Conservation (phyloP, 345 rosid species). For the Anacardium occidentale region DNA sequence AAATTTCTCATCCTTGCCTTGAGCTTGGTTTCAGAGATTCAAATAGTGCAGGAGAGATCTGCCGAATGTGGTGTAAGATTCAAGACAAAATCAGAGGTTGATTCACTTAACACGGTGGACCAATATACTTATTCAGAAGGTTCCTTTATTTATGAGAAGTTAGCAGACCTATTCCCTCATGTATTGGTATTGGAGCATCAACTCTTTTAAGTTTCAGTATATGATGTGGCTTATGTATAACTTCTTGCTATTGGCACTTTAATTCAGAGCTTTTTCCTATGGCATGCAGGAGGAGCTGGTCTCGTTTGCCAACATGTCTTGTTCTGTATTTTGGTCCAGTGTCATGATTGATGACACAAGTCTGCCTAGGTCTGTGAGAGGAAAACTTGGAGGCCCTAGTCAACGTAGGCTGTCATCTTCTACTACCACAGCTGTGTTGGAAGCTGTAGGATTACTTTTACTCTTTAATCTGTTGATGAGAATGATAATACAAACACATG, state of each 20-base stretch:
- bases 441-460: conserved; percentile 59
- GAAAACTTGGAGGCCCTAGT: conserved; percentile 97
- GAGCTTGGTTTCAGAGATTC: conserved; percentile 67
- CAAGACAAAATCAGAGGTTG: conserved; percentile 25
- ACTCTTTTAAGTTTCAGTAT: conserved; percentile 12
- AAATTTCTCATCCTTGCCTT: conserved; percentile 60
- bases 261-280: conserved; percentile 8
- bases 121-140: conserved; percentile 31
- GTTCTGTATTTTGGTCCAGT: conserved; percentile 61
- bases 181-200: conserved; percentile 52
- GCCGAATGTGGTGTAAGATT: conserved; percentile 31
- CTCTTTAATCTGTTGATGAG: conserved; percentile 20
- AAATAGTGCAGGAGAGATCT: conserved; percentile 47
- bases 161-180: conserved; percentile 39
- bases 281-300: conserved; percentile 65
- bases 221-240: neutral
- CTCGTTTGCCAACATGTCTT: conserved; percentile 58
- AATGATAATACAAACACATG: neutral
- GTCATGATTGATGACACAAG: conserved; percentile 37
- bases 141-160: conserved; percentile 39
- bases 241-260: conserved; percentile 13
- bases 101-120: conserved; percentile 33
- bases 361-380: conserved; percentile 71
- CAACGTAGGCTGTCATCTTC: conserved; percentile 77
- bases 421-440: conserved; percentile 63